Evolutionary conservation across 2,329 filamentous ascomycete species (phyloP).

Genomic region (Penicillium sp.): DNA sequence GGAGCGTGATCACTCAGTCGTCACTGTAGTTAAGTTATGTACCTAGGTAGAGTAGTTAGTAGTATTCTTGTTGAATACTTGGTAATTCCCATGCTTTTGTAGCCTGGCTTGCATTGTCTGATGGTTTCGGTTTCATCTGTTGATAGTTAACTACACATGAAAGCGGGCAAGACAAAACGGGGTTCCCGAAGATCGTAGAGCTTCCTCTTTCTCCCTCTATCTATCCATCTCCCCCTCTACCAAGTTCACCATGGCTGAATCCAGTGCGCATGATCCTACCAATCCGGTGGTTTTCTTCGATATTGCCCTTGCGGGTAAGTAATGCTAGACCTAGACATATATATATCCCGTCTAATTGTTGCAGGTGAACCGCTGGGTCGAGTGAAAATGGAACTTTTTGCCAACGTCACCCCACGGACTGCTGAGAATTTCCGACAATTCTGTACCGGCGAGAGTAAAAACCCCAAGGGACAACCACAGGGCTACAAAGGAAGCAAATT

Average conservation of each 20-base stretch:
- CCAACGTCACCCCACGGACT: conserved; percentile 75
- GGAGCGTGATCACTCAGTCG: neutral
- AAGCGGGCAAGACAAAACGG: neutral
- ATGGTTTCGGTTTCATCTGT: neutral
- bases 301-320: conserved; percentile 44
- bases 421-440: conserved; percentile 97
- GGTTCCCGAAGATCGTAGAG: neutral
- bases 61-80: neutral
- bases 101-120: neutral
- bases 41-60: neutral
- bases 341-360: neutral
- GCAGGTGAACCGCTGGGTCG: conserved; percentile 78
- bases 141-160: too few species aligned
- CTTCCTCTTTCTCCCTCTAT: neutral
- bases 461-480: conserved; percentile 67
- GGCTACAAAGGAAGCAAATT: conserved; percentile 95
- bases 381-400: conserved; percentile 86
- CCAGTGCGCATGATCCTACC: conserved; percentile 2
- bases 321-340: neutral
- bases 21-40: neutral
- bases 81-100: neutral
- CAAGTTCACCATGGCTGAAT: conserved; percentile 10
- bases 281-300: conserved; percentile 50
- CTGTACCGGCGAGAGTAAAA: conserved; percentile 89
- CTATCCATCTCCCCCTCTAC: neutral